Percentiles rank a stretch among this genome's conserved stretches.
These are phyloP conservation scores for Periconia sp. DNA, from an alignment of 2,329 filamentous ascomycete genomes.

Conservation along the genomic window DNA sequence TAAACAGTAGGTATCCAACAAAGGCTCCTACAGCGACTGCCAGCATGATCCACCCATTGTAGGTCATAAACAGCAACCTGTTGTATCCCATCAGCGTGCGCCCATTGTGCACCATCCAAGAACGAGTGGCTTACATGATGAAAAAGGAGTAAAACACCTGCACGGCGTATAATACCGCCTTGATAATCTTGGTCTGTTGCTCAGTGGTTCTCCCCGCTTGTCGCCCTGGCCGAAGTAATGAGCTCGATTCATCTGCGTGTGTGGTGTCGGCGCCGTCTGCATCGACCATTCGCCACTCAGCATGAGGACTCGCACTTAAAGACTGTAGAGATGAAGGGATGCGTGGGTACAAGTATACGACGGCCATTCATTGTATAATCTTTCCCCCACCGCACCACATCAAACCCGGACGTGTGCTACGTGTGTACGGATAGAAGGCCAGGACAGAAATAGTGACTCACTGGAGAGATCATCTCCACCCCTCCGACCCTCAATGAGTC, in stretches of 20 bases:
- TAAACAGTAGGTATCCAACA: slow-evolving; percentile 81
- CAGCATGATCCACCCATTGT: slow-evolving; percentile 97
- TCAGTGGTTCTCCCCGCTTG: slow-evolving; percentile 57
- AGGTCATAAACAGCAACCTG: slow-evolving; percentile 99
- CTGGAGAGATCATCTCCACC: slow-evolving; percentile 35
- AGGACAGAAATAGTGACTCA: slow-evolving; percentile 20
- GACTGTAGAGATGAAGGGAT: background rate
- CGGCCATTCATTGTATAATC: background rate
- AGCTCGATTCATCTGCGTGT: slow-evolving; percentile 57
- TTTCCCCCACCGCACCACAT: background rate
- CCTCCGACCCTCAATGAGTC: slow-evolving; percentile 23
- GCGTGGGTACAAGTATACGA: background rate
- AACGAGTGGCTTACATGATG: slow-evolving; percentile 79
- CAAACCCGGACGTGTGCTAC: background rate
- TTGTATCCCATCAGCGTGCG: slow-evolving; percentile 8
- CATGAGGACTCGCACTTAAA: slow-evolving; percentile 16
- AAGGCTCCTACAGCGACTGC: slow-evolving; percentile 87
- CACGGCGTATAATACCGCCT: slow-evolving; percentile 81
- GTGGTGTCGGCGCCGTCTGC: background rate
- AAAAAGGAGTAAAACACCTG: slow-evolving; percentile 99
- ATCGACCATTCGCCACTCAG: slow-evolving; percentile 21
- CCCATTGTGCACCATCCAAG: background rate
- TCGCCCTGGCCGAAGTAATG: slow-evolving; percentile 76
- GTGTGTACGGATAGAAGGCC: slow-evolving; percentile 2
- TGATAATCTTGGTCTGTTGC: slow-evolving; percentile 72